Evolutionary conservation across 768 basidiomycete species (phyloP).

Genomic region (Termitomyces sp.): DNA sequence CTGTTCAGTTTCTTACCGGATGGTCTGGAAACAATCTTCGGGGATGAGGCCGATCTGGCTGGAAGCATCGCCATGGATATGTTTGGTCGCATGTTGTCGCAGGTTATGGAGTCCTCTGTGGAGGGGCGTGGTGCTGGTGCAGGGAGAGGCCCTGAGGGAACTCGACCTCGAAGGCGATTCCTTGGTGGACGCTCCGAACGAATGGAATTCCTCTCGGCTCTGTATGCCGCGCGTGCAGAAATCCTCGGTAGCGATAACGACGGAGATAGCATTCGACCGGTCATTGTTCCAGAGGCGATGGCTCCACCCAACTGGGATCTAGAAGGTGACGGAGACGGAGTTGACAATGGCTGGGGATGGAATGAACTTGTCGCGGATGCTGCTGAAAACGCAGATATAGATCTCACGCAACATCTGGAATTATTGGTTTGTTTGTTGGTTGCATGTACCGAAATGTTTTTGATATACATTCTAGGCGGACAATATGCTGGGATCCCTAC

Average conservation of each 20-base stretch:
- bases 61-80: slow-evolving; percentile 18
- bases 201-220: slow-evolving; percentile 18
- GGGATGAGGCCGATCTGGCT: slow-evolving; percentile 5
- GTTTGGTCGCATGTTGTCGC: slow-evolving; percentile 15
- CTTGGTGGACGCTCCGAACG: slow-evolving; percentile 2
- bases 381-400: slow-evolving; percentile 19
- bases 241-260: background rate
- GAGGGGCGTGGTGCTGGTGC: background rate
- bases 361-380: slow-evolving; percentile 17
- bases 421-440: slow-evolving; percentile 25
- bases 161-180: background rate
- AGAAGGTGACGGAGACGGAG: slow-evolving; percentile 10
- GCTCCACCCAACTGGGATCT: slow-evolving; percentile 14
- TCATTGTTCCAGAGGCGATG: slow-evolving; percentile 11
- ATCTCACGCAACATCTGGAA: slow-evolving; percentile 29
- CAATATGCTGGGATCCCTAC: slow-evolving; percentile 30
- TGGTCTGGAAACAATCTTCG: background rate
- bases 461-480: slow-evolving; percentile 26
- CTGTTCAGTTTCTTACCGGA: slow-evolving; percentile 1
- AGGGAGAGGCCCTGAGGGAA: background rate
- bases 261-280: background rate
- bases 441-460: background rate
- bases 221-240: slow-evolving; percentile 10
- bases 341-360: slow-evolving; percentile 18
- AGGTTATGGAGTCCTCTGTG: slow-evolving; percentile 12